Evolutionary conservation across 2,329 filamentous ascomycete species (phyloP).

Genomic region (Sporothrix curviconia): DNA sequence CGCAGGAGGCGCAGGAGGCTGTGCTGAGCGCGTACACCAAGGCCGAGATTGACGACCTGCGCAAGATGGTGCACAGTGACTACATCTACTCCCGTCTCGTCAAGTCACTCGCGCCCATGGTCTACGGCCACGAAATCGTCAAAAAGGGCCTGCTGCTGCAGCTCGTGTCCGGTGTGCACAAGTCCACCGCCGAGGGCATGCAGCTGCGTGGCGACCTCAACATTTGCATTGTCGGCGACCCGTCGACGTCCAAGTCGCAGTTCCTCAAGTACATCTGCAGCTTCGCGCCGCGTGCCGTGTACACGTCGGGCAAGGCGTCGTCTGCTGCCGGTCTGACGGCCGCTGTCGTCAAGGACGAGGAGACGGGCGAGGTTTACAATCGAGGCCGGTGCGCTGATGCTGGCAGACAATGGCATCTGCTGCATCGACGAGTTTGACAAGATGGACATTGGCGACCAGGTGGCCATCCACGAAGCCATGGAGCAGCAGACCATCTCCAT

Average conservation of each 20-base stretch:
- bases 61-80: slow-evolving; percentile 87
- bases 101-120: slow-evolving; percentile 90
- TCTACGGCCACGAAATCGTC: slow-evolving; percentile 94
- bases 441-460: slow-evolving; percentile 73
- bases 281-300: slow-evolving; percentile 83
- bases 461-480: slow-evolving; percentile 82
- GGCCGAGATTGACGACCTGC: slow-evolving; percentile 84
- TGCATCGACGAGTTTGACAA: slow-evolving; percentile 85
- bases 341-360: slow-evolving; percentile 73
- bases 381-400: slow-evolving; percentile 70
- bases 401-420: slow-evolving; percentile 76
- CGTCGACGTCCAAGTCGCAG: slow-evolving; percentile 94
- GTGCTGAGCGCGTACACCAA: slow-evolving; percentile 80
- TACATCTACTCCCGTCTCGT: slow-evolving; percentile 92
- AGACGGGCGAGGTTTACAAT: slow-evolving; percentile 72
- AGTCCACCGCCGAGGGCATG: slow-evolving; percentile 90
- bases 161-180: slow-evolving; percentile 91
- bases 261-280: slow-evolving; percentile 92
- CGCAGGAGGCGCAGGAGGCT: slow-evolving; percentile 81
- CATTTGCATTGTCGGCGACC: slow-evolving; percentile 90
- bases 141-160: slow-evolving; percentile 95
- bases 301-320: slow-evolving; percentile 74
- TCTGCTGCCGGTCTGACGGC: slow-evolving; percentile 77
- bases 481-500: slow-evolving; percentile 82
- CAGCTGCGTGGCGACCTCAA: slow-evolving; percentile 95